A percentile compares a stretch with the other conserved stretches of the same genome.
Conservation (phyloP, 2,329 filamentous ascomycete genomes). For the Diaporthe helianthi region DNA sequence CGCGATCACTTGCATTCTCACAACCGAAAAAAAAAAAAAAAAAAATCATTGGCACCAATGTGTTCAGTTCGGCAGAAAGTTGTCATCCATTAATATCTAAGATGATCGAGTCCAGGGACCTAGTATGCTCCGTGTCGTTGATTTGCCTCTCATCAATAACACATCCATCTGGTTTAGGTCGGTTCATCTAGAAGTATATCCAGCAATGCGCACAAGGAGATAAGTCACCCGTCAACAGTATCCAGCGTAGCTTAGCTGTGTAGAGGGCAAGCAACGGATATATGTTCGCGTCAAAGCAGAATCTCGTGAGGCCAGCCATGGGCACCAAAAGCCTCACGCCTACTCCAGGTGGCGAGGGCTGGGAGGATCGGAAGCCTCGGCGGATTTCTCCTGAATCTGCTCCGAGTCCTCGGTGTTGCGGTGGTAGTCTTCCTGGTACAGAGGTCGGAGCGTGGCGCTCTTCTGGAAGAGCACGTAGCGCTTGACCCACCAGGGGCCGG, state of each 20-base stretch:
- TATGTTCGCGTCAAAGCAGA: slow-evolving; percentile 10
- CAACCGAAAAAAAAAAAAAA: no score
- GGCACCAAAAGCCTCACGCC: not conserved
- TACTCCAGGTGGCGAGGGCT: slow-evolving; percentile 20
- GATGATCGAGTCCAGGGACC: slow-evolving; percentile 1
- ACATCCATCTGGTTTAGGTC: not conserved
- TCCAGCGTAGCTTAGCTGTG: not conserved
- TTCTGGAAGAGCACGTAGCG: slow-evolving; percentile 61
- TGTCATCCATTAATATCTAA: slow-evolving; percentile 23
- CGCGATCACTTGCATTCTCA: not conserved
- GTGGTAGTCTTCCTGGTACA: slow-evolving; percentile 44
- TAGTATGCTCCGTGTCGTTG: not conserved
- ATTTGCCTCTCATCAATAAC: not conserved
- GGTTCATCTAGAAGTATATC: slow-evolving; percentile 13
- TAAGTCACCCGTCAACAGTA: not conserved
- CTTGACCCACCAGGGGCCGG: slow-evolving; percentile 66
- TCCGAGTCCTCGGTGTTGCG: not conserved
- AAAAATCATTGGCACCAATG: not conserved
- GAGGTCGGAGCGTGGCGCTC: slow-evolving; percentile 48
- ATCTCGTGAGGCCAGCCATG: not conserved
- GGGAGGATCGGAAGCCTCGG: slow-evolving; percentile 15
- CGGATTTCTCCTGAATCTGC: not conserved
- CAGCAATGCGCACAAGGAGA: not conserved
- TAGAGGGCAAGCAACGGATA: not conserved
- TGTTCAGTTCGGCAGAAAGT: slow-evolving; percentile 1